These are phyloP conservation scores for Lasiodiplodia hormozganensis DNA, from an alignment of 2,329 filamentous ascomycete genomes.

Conservation along the genomic window DNA sequence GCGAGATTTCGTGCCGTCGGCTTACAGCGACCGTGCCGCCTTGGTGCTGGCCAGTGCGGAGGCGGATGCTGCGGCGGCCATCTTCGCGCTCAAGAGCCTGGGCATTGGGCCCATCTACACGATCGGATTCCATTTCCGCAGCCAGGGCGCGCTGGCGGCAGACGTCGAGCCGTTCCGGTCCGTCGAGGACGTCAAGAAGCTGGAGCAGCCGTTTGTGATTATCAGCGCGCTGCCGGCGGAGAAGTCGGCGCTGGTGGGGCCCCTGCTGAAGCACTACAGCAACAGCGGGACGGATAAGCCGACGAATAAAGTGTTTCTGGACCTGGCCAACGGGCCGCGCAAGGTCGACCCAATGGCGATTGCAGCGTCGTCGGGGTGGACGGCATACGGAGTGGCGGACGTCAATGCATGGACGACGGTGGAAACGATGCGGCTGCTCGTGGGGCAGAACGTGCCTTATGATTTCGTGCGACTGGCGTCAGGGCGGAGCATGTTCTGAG, in stretches of 20 bases:
- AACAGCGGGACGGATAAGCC: constrained; percentile 14
- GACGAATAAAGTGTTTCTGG: constrained; percentile 76
- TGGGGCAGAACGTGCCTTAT: constrained; percentile 86
- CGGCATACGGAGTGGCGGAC: constrained; percentile 79
- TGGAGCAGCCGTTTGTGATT: constrained; percentile 82
- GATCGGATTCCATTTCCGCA: constrained; percentile 73
- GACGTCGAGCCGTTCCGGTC: constrained; percentile 70
- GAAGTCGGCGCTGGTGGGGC: constrained; percentile 79
- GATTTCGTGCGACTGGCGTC: constrained; percentile 82
- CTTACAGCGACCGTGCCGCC: constrained; percentile 77
- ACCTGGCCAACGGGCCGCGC: constrained; percentile 73
- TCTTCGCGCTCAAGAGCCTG: constrained; percentile 79
- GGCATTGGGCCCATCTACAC: constrained; percentile 82
- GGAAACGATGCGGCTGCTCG: constrained; percentile 77
- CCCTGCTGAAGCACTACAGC: constrained; percentile 74
- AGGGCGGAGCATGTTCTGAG: constrained; percentile 51
- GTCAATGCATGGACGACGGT: constrained; percentile 85
- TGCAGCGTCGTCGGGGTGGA: constrained; percentile 78
- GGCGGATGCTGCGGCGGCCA: constrained; percentile 77
- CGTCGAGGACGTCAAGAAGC: constrained; percentile 79
- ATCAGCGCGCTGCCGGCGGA: constrained; percentile 80
- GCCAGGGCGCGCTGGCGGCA: constrained; percentile 64
- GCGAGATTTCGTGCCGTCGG: constrained; percentile 80
- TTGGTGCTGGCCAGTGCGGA: constrained; percentile 76
- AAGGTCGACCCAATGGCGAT: constrained; percentile 62